Evolutionary conservation across 306 rosid species (phyloP), one percentile per base, ranked within the genome.

Genomic region (Inga oerstediana): DNA sequence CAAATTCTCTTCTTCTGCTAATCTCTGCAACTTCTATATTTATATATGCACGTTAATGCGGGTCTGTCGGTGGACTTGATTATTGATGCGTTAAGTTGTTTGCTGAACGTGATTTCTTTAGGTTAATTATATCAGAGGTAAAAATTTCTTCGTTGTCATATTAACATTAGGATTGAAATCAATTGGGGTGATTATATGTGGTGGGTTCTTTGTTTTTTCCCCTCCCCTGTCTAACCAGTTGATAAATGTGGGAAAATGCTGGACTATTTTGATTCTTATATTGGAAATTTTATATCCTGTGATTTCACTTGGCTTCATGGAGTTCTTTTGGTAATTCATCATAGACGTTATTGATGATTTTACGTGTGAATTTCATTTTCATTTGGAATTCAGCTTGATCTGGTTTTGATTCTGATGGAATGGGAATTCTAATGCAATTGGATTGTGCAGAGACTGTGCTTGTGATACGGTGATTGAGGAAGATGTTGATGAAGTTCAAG

Each of bases 401-500:
- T 32, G 78, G 39, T 41, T 58, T 72, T 46, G 76, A 14, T 46
- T 70, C 20, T 19, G 62, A 51, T 59, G 80, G n/a, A 73, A 81
- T 76, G 74, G 48, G 74, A 69, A 10, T 69, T 35, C 30, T 69
- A 10, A 39, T 39, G 74, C 49, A n/a, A 39, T 19, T 69, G 32
- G 74, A 8, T 69, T 19, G 27, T 69, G 74, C 30, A 69, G 74
- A 34, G 19, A 75, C 8, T 5, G 66, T 51, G 22, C n/a, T 17
- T 20, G 11, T 56, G 66, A 35, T 54, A 30, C 22, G 30, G 79
- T 75, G 67, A 34, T 54, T 34, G 12, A 17, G 76, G 75, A 89
- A 89, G 89, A 95, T 95, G 98, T 85, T 95, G 97, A 95, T 98
- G 56, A 95, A 95, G 90, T 93, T 95, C 77, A 98, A 95, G 88